Percentiles rank a stretch among this genome's conserved stretches.
These are phyloP conservation scores for Metschnikowia santaceciliae DNA, from an alignment of 805 yeast genomes.

Conservation along the genomic window DNA sequence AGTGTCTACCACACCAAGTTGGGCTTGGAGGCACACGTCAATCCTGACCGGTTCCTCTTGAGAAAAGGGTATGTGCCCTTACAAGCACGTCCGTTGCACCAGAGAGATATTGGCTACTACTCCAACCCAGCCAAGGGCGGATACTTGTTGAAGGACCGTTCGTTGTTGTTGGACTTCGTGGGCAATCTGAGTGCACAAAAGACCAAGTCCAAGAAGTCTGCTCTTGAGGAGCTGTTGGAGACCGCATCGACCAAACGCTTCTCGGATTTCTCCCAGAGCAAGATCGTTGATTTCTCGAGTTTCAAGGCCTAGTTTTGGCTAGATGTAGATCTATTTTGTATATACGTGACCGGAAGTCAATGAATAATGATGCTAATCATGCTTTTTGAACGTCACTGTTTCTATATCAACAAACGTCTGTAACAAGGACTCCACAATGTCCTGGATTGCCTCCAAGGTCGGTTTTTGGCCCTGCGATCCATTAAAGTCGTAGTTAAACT, in stretches of 20 bases:
- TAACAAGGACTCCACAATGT: slow-evolving; percentile 36
- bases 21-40: slow-evolving; percentile 68
- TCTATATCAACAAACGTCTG: slow-evolving; percentile 35
- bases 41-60: slow-evolving; percentile 65
- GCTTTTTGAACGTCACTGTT: slow-evolving; percentile 5
- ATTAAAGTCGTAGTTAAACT: slow-evolving; percentile 29
- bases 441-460: slow-evolving; percentile 32
- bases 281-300: slow-evolving; percentile 9
- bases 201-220: slow-evolving; percentile 26
- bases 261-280: slow-evolving; percentile 13
- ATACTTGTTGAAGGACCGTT: slow-evolving; percentile 48
- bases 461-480: slow-evolving; percentile 6
- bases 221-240: slow-evolving; percentile 35
- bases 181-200: slow-evolving; percentile 14
- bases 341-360: background rate
- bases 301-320: slow-evolving; percentile 6
- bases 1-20: slow-evolving; percentile 64
- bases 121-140: slow-evolving; percentile 71
- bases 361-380: background rate
- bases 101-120: slow-evolving; percentile 77
- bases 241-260: slow-evolving; percentile 23
- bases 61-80: slow-evolving; percentile 79
- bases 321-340: background rate
- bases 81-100: slow-evolving; percentile 78
- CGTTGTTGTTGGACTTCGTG: slow-evolving; percentile 38